These are phyloP conservation scores for Starmerella vaccinii DNA, from an alignment of 805 yeast genomes.

Conservation along the genomic window DNA sequence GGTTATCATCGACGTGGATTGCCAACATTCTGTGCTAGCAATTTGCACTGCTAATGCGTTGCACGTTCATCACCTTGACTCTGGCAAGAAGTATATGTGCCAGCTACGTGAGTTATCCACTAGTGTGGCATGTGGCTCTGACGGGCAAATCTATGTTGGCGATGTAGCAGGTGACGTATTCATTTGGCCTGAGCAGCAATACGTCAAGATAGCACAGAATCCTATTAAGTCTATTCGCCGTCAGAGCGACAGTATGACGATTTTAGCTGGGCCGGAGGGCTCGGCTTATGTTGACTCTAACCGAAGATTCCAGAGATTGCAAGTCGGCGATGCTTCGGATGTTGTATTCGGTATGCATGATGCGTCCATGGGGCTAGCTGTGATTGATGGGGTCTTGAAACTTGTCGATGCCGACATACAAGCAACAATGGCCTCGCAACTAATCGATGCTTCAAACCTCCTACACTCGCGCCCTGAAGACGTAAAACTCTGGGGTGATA, in stretches of 20 bases:
- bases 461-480: not conserved
- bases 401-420: not conserved
- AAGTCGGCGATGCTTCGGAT: not conserved
- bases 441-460: not conserved
- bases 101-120: not conserved
- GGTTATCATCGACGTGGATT: not conserved
- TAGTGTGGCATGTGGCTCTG: not conserved
- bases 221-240: not conserved
- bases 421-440: not conserved
- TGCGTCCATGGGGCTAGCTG: not conserved
- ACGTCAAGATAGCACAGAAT: not conserved
- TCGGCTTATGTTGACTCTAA: not conserved
- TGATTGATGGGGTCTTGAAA: not conserved
- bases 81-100: not conserved
- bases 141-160: not conserved
- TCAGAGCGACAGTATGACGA: not conserved
- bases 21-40: not conserved
- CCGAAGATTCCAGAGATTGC: not conserved
- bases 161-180: not conserved
- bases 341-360: not conserved
- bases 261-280: not conserved
- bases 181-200: not conserved
- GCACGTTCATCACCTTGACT: not conserved
- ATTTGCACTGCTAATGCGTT: not conserved
- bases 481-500: not conserved